A percentile compares a stretch with the other conserved stretches of the same genome.
Evolutionary conservation across 805 yeast species (phyloP).

Genomic region (Priceomyces melissophilus): DNA sequence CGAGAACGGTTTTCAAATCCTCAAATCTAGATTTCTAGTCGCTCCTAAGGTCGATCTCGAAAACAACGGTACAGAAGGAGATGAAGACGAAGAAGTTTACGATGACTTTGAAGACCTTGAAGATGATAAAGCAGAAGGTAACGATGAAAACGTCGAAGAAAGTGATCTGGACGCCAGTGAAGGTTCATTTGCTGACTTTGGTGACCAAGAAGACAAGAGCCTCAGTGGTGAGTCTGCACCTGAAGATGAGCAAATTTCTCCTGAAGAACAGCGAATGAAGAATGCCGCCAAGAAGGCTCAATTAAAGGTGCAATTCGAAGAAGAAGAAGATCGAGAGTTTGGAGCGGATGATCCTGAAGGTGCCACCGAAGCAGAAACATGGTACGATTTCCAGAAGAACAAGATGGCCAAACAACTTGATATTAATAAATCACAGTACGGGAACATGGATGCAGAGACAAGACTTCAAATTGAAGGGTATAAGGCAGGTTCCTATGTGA

Average conservation of each 20-base stretch:
- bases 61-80: conserved; percentile 16
- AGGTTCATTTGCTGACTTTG: conserved; percentile 54
- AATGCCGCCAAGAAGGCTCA: conserved; percentile 91
- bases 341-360: conserved; percentile 81
- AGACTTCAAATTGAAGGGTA: conserved; percentile 85
- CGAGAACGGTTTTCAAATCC: conserved; percentile 36
- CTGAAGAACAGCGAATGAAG: conserved; percentile 71
- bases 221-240: conserved; percentile 11
- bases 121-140: conserved; percentile 17
- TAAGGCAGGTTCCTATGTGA: conserved; percentile 91
- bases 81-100: conserved; percentile 44
- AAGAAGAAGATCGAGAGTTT: conserved; percentile 59
- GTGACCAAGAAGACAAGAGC: conserved; percentile 44
- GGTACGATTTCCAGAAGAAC: conserved; percentile 97
- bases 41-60: conserved; percentile 44
- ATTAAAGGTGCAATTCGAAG: conserved; percentile 85
- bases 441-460: conserved; percentile 69
- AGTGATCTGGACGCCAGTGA: conserved; percentile 29
- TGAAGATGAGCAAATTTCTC: conserved; percentile 46
- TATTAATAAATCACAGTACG: conserved; percentile 79
- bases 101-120: conserved; percentile 59
- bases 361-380: conserved; percentile 75
- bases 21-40: conserved; percentile 48
- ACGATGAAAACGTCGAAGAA: conserved; percentile 14
- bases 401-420: conserved; percentile 95